Conservation (phyloP, 2,329 filamentous ascomycete genomes). For the Domatiomyces globalis region DNA sequence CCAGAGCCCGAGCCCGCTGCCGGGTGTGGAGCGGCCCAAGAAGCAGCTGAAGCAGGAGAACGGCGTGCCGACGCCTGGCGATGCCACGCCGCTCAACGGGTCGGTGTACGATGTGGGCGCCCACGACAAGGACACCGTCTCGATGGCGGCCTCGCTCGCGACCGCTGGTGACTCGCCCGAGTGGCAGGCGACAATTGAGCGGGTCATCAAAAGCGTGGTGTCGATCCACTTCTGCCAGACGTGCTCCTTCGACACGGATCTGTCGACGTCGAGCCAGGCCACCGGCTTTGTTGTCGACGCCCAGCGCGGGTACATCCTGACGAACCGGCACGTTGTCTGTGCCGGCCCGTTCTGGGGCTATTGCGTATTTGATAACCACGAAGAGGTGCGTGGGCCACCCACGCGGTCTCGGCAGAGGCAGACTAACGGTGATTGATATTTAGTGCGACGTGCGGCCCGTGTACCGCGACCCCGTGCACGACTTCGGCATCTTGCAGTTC, state of each 20-base stretch:
- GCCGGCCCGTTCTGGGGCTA: conserved; percentile 96
- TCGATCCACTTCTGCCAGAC: conserved; percentile 99
- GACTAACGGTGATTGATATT: conserved; percentile 4
- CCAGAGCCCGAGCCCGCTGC: conserved; percentile 38
- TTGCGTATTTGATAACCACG: conserved; percentile 97
- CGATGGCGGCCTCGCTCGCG: conserved; percentile 32
- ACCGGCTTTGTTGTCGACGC: conserved; percentile 97
- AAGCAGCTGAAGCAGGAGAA: conserved; percentile 42
- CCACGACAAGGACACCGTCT: conserved; percentile 31
- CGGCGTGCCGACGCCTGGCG: conserved; percentile 25
- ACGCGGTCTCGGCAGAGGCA: not conserved
- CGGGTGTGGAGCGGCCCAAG: conserved; percentile 37
- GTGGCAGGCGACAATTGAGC: conserved; percentile 93
- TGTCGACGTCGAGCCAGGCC: conserved; percentile 83
- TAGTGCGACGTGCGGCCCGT: conserved; percentile 89
- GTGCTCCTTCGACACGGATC: conserved; percentile 93
- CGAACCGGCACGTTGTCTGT: conserved; percentile 85
- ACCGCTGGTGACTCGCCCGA: conserved; percentile 54
- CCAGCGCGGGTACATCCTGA: conserved; percentile 75
- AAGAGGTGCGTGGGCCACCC: conserved; percentile 52
- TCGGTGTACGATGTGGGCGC: conserved; percentile 32
- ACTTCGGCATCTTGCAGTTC: conserved; percentile 94
- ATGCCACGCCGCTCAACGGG: conserved; percentile 30
- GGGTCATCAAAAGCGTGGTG: conserved; percentile 85
- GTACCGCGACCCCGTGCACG: conserved; percentile 95